Conservation (phyloP, 2,329 filamentous ascomycete genomes). For the Aspergillus sergii region DNA sequence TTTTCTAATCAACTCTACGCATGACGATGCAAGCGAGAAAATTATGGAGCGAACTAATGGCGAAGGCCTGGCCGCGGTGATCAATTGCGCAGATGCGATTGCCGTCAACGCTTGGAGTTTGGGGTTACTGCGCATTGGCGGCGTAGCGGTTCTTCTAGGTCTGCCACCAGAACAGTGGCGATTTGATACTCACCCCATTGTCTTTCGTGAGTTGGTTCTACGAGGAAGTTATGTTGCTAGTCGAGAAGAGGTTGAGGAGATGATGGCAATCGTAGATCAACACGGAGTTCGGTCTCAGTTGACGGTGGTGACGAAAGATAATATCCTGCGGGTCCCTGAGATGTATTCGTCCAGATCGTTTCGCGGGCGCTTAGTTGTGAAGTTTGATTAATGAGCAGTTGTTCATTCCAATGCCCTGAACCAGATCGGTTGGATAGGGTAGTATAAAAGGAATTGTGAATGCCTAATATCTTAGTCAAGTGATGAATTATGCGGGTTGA, state of each 20-base stretch:
- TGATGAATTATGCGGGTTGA: too few relatives aligned
- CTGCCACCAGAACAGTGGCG: constrained; percentile 11
- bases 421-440: too few relatives aligned
- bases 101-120: constrained; percentile 12
- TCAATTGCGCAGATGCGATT: constrained; percentile 13
- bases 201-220: constrained; percentile 14
- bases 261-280: constrained; percentile 11
- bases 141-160: constrained; percentile 11
- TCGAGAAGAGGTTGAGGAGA: constrained; percentile 5
- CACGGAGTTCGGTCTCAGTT: constrained; percentile 8
- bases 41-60: background rate
- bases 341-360: constrained; percentile 2
- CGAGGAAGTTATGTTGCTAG: constrained; percentile 10
- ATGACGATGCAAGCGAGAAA: constrained; percentile 1
- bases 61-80: constrained; percentile 9
- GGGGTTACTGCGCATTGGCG: constrained; percentile 5
- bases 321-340: constrained; percentile 8
- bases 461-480: too few relatives aligned
- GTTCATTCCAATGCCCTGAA: too few relatives aligned
- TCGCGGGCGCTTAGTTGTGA: constrained; percentile 2
- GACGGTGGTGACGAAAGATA: constrained; percentile 2
- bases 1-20: background rate
- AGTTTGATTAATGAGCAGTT: too few relatives aligned
- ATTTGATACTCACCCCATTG: constrained; percentile 9
- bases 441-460: too few relatives aligned